These are phyloP conservation scores for Sporormia fimetaria DNA, from an alignment of 495 filamentous ascomycete species.

Conservation along the genomic window DNA sequence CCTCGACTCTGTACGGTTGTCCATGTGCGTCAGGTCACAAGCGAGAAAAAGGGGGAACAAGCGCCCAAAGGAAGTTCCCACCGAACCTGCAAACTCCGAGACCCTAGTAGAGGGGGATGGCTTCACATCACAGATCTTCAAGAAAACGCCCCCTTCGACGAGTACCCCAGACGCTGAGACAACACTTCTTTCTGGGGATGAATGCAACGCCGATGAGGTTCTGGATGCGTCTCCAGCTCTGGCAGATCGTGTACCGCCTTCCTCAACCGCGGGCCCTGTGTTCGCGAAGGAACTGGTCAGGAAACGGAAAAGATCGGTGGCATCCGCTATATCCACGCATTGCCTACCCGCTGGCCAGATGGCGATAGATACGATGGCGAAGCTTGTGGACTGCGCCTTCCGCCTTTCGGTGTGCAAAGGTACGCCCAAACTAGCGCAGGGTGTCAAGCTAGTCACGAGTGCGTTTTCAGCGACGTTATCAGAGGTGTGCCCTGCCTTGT, in stretches of 20 bases:
- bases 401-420: constrained; percentile 21
- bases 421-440: constrained; percentile 6
- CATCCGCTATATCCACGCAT: too few relatives aligned
- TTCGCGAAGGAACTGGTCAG: not conserved
- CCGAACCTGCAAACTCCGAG: too few relatives aligned
- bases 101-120: too few relatives aligned
- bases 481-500: constrained; percentile 26
- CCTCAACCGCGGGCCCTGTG: not conserved
- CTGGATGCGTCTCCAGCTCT: too few relatives aligned
- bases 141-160: too few relatives aligned
- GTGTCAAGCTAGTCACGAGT: constrained; percentile 17
- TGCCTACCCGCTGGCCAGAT: too few relatives aligned
- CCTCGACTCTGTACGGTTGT: not conserved
- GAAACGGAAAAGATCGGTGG: too few relatives aligned
- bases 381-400: constrained; percentile 23
- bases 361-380: not conserved
- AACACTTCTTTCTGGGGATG: too few relatives aligned
- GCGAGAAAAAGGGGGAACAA: not conserved
- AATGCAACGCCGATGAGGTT: too few relatives aligned
- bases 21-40: not conserved
- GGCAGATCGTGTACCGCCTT: not conserved
- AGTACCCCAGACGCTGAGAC: too few relatives aligned
- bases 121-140: too few relatives aligned
- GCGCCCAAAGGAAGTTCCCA: too few relatives aligned
- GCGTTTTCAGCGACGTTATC: constrained; percentile 14